phyloP scores from a whole-genome alignment of 2,329 filamentous ascomycete species.

The Aspergillus hiratsukae region DNA sequence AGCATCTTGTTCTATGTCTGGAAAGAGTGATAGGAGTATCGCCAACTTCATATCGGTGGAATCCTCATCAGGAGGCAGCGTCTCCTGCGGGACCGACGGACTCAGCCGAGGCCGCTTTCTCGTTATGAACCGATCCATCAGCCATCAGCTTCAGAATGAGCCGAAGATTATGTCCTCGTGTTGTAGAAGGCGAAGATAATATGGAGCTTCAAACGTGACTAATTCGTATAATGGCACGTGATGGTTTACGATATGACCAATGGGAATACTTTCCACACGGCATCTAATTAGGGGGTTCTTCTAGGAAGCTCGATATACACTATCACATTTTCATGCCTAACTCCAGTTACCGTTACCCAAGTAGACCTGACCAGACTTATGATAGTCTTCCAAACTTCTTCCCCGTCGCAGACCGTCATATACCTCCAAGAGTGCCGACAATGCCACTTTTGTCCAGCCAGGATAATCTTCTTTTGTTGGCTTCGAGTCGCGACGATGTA shows the following conservation, averaged over 20 bases:
- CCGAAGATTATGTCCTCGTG: constrained; percentile 9
- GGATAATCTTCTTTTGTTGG: constrained; percentile 14
- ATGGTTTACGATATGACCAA: constrained; percentile 27
- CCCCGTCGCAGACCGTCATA: constrained; percentile 22
- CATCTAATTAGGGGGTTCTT: background rate
- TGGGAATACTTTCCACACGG: constrained; percentile 7
- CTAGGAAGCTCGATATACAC: background rate
- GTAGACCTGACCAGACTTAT: constrained; percentile 20
- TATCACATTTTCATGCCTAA: background rate
- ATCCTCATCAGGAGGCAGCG: constrained; percentile 53
- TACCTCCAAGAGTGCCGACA: constrained; percentile 24
- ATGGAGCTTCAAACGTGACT: constrained; percentile 3
- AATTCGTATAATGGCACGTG: constrained; percentile 24
- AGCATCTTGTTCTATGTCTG: constrained; percentile 57
- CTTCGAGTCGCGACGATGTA: constrained; percentile 11
- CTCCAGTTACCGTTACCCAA: constrained; percentile 22
- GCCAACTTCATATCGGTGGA: constrained; percentile 88
- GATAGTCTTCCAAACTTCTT: constrained; percentile 20
- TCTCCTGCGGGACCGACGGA: background rate
- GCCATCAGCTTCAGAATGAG: constrained; percentile 15
- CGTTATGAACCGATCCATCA: constrained; percentile 40
- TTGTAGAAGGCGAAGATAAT: background rate
- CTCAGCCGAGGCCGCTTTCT: constrained; percentile 31
- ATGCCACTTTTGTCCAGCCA: constrained; percentile 22
- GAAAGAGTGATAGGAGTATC: constrained; percentile 72